Base-by-base conservation (phyloP, 202 grass and related monocot species). In the Dendrocalamus latiflorus region DNA sequence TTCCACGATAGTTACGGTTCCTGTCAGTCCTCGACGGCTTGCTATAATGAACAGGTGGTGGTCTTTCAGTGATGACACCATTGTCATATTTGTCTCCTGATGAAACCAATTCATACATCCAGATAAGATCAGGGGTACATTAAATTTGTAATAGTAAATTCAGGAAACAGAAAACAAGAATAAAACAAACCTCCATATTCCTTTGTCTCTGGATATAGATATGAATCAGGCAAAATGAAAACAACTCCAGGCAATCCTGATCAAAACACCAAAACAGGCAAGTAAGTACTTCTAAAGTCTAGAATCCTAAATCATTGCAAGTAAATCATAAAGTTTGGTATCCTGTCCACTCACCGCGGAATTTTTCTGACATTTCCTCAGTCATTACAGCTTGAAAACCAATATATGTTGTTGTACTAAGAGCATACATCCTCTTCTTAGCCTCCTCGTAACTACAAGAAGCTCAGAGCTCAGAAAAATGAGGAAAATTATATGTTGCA, bases 361-460 rank as follows among this genome's bases (percentile, higher is more conserved):
- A 98, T 47, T 98, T 98, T 83, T 95, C 95, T 11, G 92, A 98
- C 90, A 93, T 95, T 90, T 98, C 90, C 88, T 98, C 92, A 26
- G 88, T 80, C 87, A 98, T 86, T 85, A 83, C 89, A 84, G 88
- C 92, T 86, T 98, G 95, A 83, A 98, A 98, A 49, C 95, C 95
- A 76, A 42, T 34, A 84, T 98, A 98, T 18, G 90, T 98, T 47
- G 95, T 98, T n/a, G 95, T 98, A 49, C 95, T 98, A 42, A 86
- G 86, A 38, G 95, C 95, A 79, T 98, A 98, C 91, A 98, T 98
- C 56, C 85, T 91, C 87, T 76, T 91, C 77, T 95, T 98, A 66
- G 95, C 95, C 76, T 95, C 95, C 73, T 98, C 95, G 25, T 90
- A 83, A 76, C 89, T 94, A 79, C 50, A 94, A 82, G 47, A 76